Evolutionary conservation across 495 filamentous ascomycete genomes (phyloP), one percentile per base, ranked within the genome.

Genomic region (Podospora appendiculata): DNA sequence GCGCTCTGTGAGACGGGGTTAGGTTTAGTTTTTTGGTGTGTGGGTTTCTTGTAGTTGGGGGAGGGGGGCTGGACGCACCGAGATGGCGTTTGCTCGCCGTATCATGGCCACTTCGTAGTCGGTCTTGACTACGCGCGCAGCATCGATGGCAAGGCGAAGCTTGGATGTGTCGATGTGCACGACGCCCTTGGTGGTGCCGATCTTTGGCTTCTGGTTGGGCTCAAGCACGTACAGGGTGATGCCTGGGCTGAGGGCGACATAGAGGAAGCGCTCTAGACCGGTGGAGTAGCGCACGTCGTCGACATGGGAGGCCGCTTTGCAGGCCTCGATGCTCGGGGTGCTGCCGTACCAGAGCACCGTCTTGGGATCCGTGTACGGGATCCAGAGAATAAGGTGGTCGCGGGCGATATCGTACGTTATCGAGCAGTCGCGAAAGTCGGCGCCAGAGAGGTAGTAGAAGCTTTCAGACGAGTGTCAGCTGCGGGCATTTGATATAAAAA

Each of bases 71-170:
- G 25, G 25, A 25, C 25, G 25, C 25, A 25, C 25, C 11, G 88
- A 87, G 36, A 96, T 79, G 17, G 72, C 74, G 58, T 91, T 95
- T 11, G 92, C 92, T 19, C 83, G 76, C 13, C 83, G 81, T 55
- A 95, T 87, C 65, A 90, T 74, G 2, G 74, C 75, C 51, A 96
- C 80, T 61, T 97, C 92, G 60, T 92, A 85, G 19, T 79, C 74
- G 42, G 84, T 81, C 66, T 96, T 97, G 71, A 89, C 79, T 0
- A 85, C 81, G 8, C 90, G 81, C 4, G 82, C 81, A 34, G 76
- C 71, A 66, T 90, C 76, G 69, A 90, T 90, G 35, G 87, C 87
- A 0, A 78, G 78, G 48, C 76, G 67, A 19, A 90, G 79, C 34
- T 59, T 59, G 25, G 53, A 58, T 36, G 64, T 68, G 58, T 79